Percentiles rank a stretch among this genome's conserved stretches.
These are phyloP conservation scores for Hydrangea macrophylla DNA, from an alignment of 148 eudicot species.

Conservation along the genomic window DNA sequence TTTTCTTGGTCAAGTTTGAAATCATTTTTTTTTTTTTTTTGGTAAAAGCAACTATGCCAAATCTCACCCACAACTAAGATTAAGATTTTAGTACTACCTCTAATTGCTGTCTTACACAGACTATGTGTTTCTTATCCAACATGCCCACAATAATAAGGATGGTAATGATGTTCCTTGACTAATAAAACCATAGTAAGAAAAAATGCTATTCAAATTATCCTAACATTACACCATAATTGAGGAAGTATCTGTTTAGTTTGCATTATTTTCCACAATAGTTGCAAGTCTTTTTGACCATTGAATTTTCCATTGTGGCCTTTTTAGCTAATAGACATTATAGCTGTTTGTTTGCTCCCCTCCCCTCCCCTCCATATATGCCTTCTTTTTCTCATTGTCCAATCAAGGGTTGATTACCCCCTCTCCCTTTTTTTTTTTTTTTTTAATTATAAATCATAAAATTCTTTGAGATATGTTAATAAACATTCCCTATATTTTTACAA, in stretches of 20 bases:
- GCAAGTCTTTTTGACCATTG: conserved; percentile 11
- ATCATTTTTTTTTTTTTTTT: no score
- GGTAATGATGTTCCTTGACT: conserved; percentile 11
- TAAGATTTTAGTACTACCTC: not conserved
- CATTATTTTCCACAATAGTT: not conserved
- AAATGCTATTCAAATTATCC: not conserved
- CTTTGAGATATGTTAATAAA: no score
- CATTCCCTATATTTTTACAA: no score
- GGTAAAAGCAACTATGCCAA: no score
- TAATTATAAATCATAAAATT: no score
- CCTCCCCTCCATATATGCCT: not conserved
- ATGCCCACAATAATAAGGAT: not conserved
- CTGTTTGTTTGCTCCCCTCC: not conserved
- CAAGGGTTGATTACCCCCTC: not conserved
- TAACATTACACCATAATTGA: not conserved
- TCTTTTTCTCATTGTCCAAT: not conserved
- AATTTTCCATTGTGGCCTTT: not conserved
- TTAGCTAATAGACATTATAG: not conserved
- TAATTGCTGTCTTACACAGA: not conserved
- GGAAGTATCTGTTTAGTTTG: conserved; percentile 1
- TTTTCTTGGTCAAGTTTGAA: no score
- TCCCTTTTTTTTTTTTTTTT: no score
- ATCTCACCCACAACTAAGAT: not conserved
- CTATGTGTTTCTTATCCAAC: not conserved
- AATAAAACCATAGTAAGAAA: not conserved